These are phyloP conservation scores for Cicer judaicum DNA, from an alignment of 306 rosid species.

Conservation along the genomic window DNA sequence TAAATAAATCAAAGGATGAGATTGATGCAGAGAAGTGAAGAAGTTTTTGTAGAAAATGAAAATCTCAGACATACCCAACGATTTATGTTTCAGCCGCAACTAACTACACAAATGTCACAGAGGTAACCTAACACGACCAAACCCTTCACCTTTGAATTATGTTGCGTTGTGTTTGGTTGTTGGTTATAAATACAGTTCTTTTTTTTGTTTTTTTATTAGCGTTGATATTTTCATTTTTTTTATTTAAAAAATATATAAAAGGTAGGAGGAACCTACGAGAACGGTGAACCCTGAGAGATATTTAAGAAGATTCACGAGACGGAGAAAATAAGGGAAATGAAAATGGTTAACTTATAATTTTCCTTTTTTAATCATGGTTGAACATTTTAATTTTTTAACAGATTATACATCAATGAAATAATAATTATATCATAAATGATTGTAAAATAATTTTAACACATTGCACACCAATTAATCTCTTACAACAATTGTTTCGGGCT, in stretches of 20 bases:
- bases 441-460: too few species aligned
- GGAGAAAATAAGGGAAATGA: neutral
- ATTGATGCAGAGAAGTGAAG: neutral
- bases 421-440: too few species aligned
- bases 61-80: neutral
- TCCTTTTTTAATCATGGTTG: neutral
- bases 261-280: neutral
- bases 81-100: constrained; percentile 16
- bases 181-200: neutral
- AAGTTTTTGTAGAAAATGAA: neutral
- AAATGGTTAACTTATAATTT: neutral
- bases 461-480: too few species aligned
- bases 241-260: neutral
- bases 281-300: neutral
- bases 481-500: too few species aligned
- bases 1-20: neutral
- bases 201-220: neutral
- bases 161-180: neutral
- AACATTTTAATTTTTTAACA: too few species aligned
- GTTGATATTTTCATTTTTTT: constrained; percentile 1
- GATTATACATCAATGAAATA: too few species aligned
- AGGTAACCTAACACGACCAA: constrained; percentile 26
- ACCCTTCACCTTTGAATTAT: constrained; percentile 5
- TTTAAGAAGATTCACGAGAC: constrained; percentile 2
- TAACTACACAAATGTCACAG: constrained; percentile 42